Base-by-base conservation (phyloP, 1,284 basidiomycete species). In the Puccinia horiana region DNA sequence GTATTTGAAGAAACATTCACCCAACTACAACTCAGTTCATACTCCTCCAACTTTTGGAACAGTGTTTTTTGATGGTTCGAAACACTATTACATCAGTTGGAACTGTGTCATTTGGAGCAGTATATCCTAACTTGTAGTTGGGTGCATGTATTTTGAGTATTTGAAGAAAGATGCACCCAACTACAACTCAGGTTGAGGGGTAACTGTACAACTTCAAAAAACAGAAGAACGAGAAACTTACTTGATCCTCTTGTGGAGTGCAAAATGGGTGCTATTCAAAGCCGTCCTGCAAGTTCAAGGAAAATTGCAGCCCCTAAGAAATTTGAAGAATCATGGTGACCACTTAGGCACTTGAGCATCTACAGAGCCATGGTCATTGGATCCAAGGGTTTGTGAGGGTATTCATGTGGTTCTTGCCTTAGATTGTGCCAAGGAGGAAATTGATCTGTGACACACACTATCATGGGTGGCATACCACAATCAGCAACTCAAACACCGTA, bases 351-450 rank as follows among this genome's bases (percentile, higher is more conserved):
- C 67, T 32, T 8, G 23, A 4, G 32, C 47, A 1, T 40, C 42
- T n/a, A n/a, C 11, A 9, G 20, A 75, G 23, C n/a, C 72, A 3
- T 75, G 72, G 72, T 20, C 29, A n/a, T 6, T 72, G 14, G 69
- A 72, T 49, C 37, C 69, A 44, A 44, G 18, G 11, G n/a, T n/a
- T 72, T 42, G 40, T 6, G 23, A 44, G 3, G 69, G 69, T 20
- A 72, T 72, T 32, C 37, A 72, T 16, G 32, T 18, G 5, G 37
- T 72, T 44, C 32, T 44, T 6, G 26, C 29, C 23, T 26, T 44
- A 5, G 69, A 72, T 72, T 29, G 37, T n/a, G 29, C 40, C 69
- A 32, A 44, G 18, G 69, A 72, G 11, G 73, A 75, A 58, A 49
- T 52, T 52, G 49, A 52, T 12, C 49, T 52, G 20, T 23, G 20